Percentiles rank a stretch among this genome's conserved stretches.
Evolutionary conservation across 2,329 filamentous ascomycete species (phyloP).

Genomic region (Penicillium sp.): DNA sequence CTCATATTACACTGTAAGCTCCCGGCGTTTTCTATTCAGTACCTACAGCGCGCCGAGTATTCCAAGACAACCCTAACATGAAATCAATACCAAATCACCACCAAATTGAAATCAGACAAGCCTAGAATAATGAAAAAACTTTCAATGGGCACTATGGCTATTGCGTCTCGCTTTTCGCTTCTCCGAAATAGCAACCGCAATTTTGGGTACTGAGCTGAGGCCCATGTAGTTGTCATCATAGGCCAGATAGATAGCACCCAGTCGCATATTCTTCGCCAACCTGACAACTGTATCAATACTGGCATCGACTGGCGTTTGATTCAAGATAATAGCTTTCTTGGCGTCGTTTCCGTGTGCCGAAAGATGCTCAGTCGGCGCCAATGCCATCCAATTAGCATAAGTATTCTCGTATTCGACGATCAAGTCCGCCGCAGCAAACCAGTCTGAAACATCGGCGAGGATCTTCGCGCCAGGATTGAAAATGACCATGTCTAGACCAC

Average conservation of each 20-base stretch:
- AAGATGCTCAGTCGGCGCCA: conserved; percentile 7
- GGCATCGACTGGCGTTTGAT: background rate
- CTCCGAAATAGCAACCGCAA: conserved; percentile 12
- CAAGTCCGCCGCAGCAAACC: conserved; percentile 19
- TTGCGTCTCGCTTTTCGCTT: background rate
- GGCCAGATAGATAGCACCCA: conserved; percentile 21
- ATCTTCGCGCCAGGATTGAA: conserved; percentile 21
- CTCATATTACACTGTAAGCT: too few species aligned
- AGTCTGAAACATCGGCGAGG: conserved; percentile 6
- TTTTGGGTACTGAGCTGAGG: conserved; percentile 7
- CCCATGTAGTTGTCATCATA: conserved; percentile 13
- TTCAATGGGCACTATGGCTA: background rate
- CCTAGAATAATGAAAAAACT: too few species aligned
- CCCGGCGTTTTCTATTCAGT: too few species aligned
- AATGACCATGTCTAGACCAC: conserved; percentile 7
- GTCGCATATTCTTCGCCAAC: conserved; percentile 15
- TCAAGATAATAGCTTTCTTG: conserved; percentile 14
- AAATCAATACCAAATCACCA: too few species aligned
- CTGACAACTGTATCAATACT: conserved; percentile 6
- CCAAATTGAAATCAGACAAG: too few species aligned
- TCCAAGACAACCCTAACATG: too few species aligned
- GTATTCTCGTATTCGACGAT: conserved; percentile 23
- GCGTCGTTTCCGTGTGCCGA: conserved; percentile 1
- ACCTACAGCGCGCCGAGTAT: too few species aligned
- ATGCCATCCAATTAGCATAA: conserved; percentile 12